Evolutionary conservation across 208 protist species (phyloP).

Genomic region (Leishmania mexicana): DNA sequence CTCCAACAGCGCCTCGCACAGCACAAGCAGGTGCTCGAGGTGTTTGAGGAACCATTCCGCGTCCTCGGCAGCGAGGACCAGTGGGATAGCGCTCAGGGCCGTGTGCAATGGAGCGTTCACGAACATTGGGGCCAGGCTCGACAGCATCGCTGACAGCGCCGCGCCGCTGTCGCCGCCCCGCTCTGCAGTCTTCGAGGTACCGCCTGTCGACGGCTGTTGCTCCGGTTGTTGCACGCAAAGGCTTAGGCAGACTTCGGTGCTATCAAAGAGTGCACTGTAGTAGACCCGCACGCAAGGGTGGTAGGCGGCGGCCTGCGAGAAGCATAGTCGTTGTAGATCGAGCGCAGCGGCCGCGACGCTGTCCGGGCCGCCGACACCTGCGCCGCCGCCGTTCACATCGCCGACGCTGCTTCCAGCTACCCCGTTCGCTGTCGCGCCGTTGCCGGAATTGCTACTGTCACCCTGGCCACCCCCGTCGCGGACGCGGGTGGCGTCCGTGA

Average conservation of each 20-base stretch:
- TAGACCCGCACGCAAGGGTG: conserved; percentile 35
- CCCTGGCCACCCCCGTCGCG: background rate
- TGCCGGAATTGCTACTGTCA: background rate
- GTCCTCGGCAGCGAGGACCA: conserved; percentile 56
- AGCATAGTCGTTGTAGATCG: conserved; percentile 34
- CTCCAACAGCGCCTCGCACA: conserved; percentile 31
- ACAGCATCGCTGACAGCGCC: conserved; percentile 14
- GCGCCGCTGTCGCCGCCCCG: background rate
- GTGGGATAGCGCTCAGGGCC: conserved; percentile 71
- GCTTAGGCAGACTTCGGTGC: conserved; percentile 22
- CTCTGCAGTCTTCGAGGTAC: background rate
- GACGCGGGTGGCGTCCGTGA: background rate
- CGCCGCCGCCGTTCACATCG: background rate
- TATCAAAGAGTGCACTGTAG: conserved; percentile 42
- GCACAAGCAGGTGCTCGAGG: conserved; percentile 43
- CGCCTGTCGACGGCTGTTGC: background rate
- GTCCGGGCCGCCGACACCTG: background rate
- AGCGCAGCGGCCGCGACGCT: conserved; percentile 14
- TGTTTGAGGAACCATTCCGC: conserved; percentile 65
- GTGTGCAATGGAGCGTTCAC: conserved; percentile 60
- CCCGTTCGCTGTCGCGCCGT: background rate
- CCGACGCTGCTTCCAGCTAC: background rate
- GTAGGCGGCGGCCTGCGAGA: conserved; percentile 36
- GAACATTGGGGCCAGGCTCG: conserved; percentile 42
- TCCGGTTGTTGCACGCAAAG: conserved; percentile 18